Conservation (phyloP, 192 early-diverging fungal species). For the Glomus cerebriforme region DNA sequence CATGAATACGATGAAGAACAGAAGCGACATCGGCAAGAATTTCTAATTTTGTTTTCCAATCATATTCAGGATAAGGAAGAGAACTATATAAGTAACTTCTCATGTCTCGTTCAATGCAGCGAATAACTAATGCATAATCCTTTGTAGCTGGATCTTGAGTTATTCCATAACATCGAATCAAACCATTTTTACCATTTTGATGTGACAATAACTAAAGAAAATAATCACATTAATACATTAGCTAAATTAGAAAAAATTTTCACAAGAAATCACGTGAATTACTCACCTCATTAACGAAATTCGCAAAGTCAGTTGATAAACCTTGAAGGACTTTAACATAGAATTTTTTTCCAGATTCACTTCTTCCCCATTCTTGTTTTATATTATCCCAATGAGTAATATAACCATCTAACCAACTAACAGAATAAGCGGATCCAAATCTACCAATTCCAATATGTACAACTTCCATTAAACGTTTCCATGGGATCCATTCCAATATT, state of each 20-base stretch:
- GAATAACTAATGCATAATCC: conserved; percentile 20
- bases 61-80: neutral
- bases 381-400: conserved; percentile 19
- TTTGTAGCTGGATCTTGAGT: conserved; percentile 10
- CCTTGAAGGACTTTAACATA: conserved; percentile 10
- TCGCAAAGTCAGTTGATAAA: neutral
- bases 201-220: conserved; percentile 3
- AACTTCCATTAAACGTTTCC: neutral
- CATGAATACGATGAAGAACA: conserved; percentile 13
- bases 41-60: conserved; percentile 29
- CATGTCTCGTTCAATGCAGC: neutral
- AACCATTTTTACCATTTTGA: conserved; percentile 15
- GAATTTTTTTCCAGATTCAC: neutral
- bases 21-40: conserved; percentile 16
- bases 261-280: neutral
- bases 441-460: conserved; percentile 18
- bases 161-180: conserved; percentile 27
- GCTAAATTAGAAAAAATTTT: neutral
- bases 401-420: conserved; percentile 22
- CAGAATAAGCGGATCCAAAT: conserved; percentile 6
- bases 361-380: conserved; percentile 1
- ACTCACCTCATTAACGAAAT: conserved; percentile 25
- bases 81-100: neutral
- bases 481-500: conserved; percentile 32
- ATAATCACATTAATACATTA: neutral